Conservation (phyloP, 805 yeast genomes). For the Debaryomyces hansenii region DNA sequence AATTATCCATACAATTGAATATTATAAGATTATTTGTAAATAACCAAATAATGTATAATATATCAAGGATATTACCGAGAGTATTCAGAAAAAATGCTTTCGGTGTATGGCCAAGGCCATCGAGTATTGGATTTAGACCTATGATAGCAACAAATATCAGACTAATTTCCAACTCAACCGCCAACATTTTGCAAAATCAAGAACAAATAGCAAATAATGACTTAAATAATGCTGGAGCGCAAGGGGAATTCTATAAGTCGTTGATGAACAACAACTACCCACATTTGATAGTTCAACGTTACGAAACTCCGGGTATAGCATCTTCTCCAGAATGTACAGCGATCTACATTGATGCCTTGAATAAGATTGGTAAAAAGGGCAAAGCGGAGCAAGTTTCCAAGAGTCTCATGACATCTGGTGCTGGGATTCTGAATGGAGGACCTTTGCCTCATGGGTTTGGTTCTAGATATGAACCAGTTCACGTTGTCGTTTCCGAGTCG, state of each 20-base stretch:
- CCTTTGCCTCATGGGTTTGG: constrained; percentile 48
- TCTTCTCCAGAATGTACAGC: constrained; percentile 74
- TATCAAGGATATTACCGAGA: constrained; percentile 7
- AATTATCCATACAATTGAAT: not conserved
- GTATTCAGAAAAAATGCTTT: not conserved
- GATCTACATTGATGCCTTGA: constrained; percentile 78
- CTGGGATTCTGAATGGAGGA: constrained; percentile 1
- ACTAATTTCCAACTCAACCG: constrained; percentile 25
- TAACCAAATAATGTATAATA: constrained; percentile 1
- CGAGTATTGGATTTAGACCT: not conserved
- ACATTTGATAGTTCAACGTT: constrained; percentile 93
- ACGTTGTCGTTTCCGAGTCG: constrained; percentile 90
- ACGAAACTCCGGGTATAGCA: constrained; percentile 92
- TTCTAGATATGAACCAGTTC: constrained; percentile 78
- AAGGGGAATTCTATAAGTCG: constrained; percentile 79
- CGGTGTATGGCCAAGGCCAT: not conserved
- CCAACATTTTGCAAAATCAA: constrained; percentile 38
- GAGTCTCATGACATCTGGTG: constrained; percentile 23
- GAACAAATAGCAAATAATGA: constrained; percentile 89
- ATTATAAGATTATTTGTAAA: not conserved
- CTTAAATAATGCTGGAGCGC: constrained; percentile 64
- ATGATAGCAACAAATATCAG: constrained; percentile 2
- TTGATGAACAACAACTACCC: constrained; percentile 83
- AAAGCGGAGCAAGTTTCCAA: constrained; percentile 72
- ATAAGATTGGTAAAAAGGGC: constrained; percentile 69